These are phyloP conservation scores for Termitomyces heimii DNA, from an alignment of 768 basidiomycete species.

Conservation along the genomic window DNA sequence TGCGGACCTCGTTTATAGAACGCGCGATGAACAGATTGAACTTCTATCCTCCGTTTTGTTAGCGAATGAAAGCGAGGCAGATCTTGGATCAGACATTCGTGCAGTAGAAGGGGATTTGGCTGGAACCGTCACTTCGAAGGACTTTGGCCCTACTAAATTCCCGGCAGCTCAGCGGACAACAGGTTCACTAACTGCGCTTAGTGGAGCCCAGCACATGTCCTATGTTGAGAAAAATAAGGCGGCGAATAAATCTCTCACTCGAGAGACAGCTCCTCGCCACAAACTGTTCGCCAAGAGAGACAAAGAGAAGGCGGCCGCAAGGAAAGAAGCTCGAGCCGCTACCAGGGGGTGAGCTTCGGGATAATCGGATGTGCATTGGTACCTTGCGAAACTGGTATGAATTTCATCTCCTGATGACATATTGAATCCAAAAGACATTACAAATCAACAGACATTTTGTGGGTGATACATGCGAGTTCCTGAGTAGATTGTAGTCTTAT, in stretches of 20 bases:
- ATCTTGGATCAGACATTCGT: constrained; percentile 78
- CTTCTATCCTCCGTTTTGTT: constrained; percentile 89
- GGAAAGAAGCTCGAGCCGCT: constrained; percentile 35
- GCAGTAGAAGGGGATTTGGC: constrained; percentile 82
- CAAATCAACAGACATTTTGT: neutral
- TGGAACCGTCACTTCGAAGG: constrained; percentile 81
- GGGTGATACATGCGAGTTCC: neutral
- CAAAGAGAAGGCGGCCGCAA: constrained; percentile 57
- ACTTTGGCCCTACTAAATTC: constrained; percentile 74
- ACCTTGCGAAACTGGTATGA: constrained; percentile 4
- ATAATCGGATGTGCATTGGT: constrained; percentile 11
- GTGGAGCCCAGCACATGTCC: constrained; percentile 89
- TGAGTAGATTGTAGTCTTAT: neutral
- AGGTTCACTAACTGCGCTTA: constrained; percentile 77
- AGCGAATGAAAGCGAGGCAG: constrained; percentile 87
- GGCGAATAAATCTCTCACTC: constrained; percentile 75
- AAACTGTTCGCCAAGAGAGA: constrained; percentile 83
- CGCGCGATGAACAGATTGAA: constrained; percentile 91
- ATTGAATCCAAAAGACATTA: neutral
- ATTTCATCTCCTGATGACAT: constrained; percentile 4
- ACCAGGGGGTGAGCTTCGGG: constrained; percentile 15
- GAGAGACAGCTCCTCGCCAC: constrained; percentile 51
- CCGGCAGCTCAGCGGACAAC: constrained; percentile 71
- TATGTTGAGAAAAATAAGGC: constrained; percentile 91
- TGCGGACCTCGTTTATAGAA: constrained; percentile 87